Percentiles rank a stretch among this genome's conserved stretches.
Evolutionary conservation across 2,329 filamentous ascomycete species (phyloP).

Genomic region (Exserohilum turcica): DNA sequence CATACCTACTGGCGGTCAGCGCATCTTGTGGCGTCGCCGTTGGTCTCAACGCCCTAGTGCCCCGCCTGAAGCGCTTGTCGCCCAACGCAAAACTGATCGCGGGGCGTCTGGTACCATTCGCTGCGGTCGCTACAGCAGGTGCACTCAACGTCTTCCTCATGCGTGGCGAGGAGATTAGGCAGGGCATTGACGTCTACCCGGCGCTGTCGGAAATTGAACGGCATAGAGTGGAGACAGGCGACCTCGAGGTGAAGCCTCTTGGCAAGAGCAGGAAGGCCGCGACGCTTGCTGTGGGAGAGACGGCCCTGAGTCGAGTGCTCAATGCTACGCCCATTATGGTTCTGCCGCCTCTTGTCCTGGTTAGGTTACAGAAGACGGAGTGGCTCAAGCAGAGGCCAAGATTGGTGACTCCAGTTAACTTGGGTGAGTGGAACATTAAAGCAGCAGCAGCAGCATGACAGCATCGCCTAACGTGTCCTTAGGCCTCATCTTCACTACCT

Average conservation of each 20-base stretch:
- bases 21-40: slow-evolving; percentile 94
- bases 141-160: slow-evolving; percentile 96
- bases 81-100: slow-evolving; percentile 78
- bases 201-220: slow-evolving; percentile 74
- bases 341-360: slow-evolving; percentile 82
- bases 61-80: slow-evolving; percentile 76
- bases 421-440: slow-evolving; percentile 63
- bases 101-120: slow-evolving; percentile 89
- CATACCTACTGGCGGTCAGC: slow-evolving; percentile 87
- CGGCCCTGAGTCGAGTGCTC: slow-evolving; percentile 85
- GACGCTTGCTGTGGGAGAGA: slow-evolving; percentile 87
- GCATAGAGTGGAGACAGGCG: slow-evolving; percentile 66
- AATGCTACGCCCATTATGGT: slow-evolving; percentile 99
- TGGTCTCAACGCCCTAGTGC: slow-evolving; percentile 87
- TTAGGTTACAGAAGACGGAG: slow-evolving; percentile 79
- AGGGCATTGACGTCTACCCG: slow-evolving; percentile 90
- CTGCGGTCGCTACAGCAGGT: slow-evolving; percentile 88
- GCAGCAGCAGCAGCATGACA: slow-evolving; percentile 61
- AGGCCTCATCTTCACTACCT: slow-evolving; percentile 80
- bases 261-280: slow-evolving; percentile 90
- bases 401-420: slow-evolving; percentile 79
- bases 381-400: slow-evolving; percentile 81
- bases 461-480: slow-evolving; percentile 55
- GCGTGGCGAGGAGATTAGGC: slow-evolving; percentile 92
- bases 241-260: slow-evolving; percentile 65